phyloP scores from a whole-genome alignment of 345 rosid species.

The Ceriops tagal region DNA sequence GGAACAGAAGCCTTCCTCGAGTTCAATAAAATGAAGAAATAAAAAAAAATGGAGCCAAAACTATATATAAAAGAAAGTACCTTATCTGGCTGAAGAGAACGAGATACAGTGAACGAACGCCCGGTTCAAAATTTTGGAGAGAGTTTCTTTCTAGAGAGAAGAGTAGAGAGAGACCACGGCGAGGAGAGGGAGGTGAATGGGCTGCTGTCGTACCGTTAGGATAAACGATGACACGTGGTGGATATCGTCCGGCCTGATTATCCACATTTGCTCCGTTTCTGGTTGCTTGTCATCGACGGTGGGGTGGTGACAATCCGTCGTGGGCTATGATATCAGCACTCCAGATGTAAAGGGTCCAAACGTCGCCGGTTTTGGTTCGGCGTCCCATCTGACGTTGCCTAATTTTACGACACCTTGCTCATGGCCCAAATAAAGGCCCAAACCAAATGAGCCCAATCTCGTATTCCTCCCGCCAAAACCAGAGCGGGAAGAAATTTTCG shows the following conservation, averaged over 20 bases:
- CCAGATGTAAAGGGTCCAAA: slow-evolving; percentile 10
- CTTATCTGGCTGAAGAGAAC: too few relatives aligned
- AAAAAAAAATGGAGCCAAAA: too few relatives aligned
- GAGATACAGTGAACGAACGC: too few relatives aligned
- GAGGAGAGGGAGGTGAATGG: background rate
- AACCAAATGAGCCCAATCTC: too few relatives aligned
- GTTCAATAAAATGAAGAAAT: too few relatives aligned
- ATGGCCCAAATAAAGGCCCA: too few relatives aligned
- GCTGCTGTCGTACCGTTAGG: background rate
- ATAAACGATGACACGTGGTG: slow-evolving; percentile 12
- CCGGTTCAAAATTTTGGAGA: too few relatives aligned
- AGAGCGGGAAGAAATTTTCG: background rate
- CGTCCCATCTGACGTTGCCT: background rate
- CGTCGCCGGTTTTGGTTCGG: background rate
- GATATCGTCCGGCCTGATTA: background rate
- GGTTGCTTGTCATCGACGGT: background rate
- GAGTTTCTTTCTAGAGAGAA: too few relatives aligned
- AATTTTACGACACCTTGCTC: too few relatives aligned
- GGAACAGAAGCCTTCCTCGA: too few relatives aligned
- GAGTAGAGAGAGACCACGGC: too few relatives aligned
- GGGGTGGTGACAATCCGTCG: background rate
- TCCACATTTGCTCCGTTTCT: background rate
- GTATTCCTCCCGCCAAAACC: slow-evolving; percentile 22
- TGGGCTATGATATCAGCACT: background rate
- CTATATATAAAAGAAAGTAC: too few relatives aligned